Evolutionary conservation across 1,284 basidiomycete genomes (phyloP).

Genomic region (Coriolopsis trogii): DNA sequence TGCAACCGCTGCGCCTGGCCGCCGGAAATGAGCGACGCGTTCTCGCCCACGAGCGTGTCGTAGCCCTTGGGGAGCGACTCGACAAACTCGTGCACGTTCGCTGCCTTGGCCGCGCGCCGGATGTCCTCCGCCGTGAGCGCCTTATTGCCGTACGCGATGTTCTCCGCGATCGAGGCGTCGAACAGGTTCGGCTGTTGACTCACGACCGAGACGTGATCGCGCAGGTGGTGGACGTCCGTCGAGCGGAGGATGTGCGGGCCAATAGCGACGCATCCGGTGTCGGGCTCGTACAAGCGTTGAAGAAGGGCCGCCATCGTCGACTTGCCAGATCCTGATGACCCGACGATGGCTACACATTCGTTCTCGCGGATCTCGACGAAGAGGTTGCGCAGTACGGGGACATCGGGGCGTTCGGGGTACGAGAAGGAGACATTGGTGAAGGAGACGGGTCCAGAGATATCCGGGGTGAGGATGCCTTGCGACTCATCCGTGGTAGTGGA

Average conservation of each 20-base stretch:
- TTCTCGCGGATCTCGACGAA: slow-evolving; percentile 68
- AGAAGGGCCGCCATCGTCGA: slow-evolving; percentile 84
- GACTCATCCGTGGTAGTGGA: slow-evolving; percentile 66
- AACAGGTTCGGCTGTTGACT: slow-evolving; percentile 87
- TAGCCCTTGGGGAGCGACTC: slow-evolving; percentile 81
- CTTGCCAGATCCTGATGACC: slow-evolving; percentile 88
- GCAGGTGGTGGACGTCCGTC: slow-evolving; percentile 72
- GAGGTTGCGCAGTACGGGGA: slow-evolving; percentile 68
- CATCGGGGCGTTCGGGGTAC: slow-evolving; percentile 82
- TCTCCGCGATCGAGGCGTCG: slow-evolving; percentile 82
- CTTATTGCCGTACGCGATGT: slow-evolving; percentile 81
- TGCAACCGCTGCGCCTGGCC: slow-evolving; percentile 94
- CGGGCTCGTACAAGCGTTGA: slow-evolving; percentile 86
- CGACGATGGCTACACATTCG: slow-evolving; percentile 88
- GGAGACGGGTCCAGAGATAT: slow-evolving; percentile 63
- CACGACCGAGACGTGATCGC: slow-evolving; percentile 86
- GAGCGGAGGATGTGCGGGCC: slow-evolving; percentile 53
- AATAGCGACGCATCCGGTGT: slow-evolving; percentile 62
- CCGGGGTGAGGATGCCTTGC: slow-evolving; percentile 65
- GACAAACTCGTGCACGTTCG: slow-evolving; percentile 90
- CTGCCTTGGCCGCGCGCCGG: slow-evolving; percentile 68
- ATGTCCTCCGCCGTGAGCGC: slow-evolving; percentile 59
- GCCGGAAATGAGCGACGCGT: slow-evolving; percentile 86
- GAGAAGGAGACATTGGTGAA: slow-evolving; percentile 79
- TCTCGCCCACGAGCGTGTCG: slow-evolving; percentile 87